These are phyloP conservation scores for Torulaspora pretoriensis DNA, from an alignment of 1,139 yeast species.

Conservation along the genomic window DNA sequence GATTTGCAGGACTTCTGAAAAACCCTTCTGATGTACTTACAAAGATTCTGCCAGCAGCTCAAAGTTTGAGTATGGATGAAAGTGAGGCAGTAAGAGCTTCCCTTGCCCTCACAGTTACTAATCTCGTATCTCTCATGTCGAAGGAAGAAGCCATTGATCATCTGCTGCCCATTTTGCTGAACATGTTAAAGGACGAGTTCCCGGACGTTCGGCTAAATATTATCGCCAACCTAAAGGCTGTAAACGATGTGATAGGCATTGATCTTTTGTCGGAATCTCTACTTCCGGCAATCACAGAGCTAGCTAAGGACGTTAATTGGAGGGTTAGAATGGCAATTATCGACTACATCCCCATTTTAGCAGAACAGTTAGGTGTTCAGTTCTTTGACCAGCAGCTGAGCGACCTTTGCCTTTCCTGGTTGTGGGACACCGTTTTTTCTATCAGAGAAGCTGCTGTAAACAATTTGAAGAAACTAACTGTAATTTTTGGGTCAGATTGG, in stretches of 20 bases:
- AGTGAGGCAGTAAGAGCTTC: slow-evolving; percentile 93
- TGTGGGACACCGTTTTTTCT: slow-evolving; percentile 96
- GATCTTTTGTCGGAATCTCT: slow-evolving; percentile 79
- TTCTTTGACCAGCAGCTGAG: slow-evolving; percentile 91
- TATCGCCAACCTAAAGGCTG: slow-evolving; percentile 84
- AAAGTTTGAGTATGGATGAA: slow-evolving; percentile 81
- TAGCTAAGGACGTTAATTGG: slow-evolving; percentile 97
- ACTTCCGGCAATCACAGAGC: slow-evolving; percentile 91
- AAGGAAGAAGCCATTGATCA: slow-evolving; percentile 79
- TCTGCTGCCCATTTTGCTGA: slow-evolving; percentile 80
- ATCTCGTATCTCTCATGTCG: slow-evolving; percentile 80
- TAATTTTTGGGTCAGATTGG: slow-evolving; percentile 92
- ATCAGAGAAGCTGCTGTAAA: slow-evolving; percentile 94
- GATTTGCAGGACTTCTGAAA: slow-evolving; percentile 56
- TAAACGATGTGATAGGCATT: slow-evolving; percentile 91
- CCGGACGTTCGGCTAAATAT: slow-evolving; percentile 95
- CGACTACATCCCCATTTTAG: slow-evolving; percentile 91
- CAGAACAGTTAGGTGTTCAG: slow-evolving; percentile 91
- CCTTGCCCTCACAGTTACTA: slow-evolving; percentile 81
- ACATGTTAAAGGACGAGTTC: slow-evolving; percentile 93
- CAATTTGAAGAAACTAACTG: slow-evolving; percentile 73
- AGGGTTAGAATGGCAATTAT: slow-evolving; percentile 95
- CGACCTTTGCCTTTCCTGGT: slow-evolving; percentile 89
- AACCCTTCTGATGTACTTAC: slow-evolving; percentile 49
- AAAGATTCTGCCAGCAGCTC: slow-evolving; percentile 79